Evolutionary conservation across 2,329 filamentous ascomycete genomes (phyloP), one percentile per base, ranked within the genome.

Genomic region (Xylariaceae sp.): DNA sequence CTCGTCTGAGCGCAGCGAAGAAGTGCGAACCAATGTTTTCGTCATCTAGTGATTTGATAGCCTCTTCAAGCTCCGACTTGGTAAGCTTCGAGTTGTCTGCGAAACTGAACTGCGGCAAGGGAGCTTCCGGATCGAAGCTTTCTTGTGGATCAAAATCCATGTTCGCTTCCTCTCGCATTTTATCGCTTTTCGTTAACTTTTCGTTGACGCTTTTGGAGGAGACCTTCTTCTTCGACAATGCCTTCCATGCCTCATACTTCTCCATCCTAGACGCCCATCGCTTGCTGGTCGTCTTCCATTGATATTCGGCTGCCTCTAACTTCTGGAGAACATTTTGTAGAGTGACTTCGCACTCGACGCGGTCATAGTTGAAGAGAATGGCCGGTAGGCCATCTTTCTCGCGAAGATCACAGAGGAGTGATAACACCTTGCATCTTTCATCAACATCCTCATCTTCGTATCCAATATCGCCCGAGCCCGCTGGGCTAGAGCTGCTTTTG

Each of bases 321-420:
- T 79, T 68, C 1, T 61, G 51, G 2, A 83, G 57, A 0, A 89
- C 52, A 0, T 62, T 53, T 18, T 60, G 51, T 19, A 77, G 73
- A 19, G 85, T 74, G 9, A 61, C 59, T 59, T 89, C 85, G 52
- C 87, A 90, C 22, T 67, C 62, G 2, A 62, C 60, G 36, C 85
- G 78, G 49, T 89, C 83, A 51, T 87, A 91, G 56, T 87, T 87
- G 68, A 91, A 91, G 1, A 89, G 61, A 11, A 91, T 79, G 0
- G 83, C 85, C 0, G 86, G 87, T 1, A 91, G 68, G 0, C 82
- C 83, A 41, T 78, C 74, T 42, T 80, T 76, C 13, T 70, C 66
- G 37, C 87, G 75, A 1, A 89, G 68, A 24, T 80, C 73, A 13
- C 66, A 71, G 0, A 85, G 65, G 22, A 87, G 63, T 1, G 79